Conservation (phyloP, 164 flowering plant genomes). For the Aristolochia contorta region DNA sequence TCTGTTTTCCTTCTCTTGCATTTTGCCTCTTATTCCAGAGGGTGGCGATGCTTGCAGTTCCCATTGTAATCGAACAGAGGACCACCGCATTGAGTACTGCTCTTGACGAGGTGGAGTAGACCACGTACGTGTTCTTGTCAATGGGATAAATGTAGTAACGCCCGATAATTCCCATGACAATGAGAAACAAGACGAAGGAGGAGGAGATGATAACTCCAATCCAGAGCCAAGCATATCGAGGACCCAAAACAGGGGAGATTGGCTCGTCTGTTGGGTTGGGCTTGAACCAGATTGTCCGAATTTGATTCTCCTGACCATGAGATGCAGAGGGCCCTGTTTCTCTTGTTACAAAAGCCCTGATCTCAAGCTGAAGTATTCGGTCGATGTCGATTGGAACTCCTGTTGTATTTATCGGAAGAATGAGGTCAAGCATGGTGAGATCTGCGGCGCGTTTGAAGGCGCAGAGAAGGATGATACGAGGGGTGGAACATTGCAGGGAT, state of each 20-base stretch:
- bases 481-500: constrained; percentile 22
- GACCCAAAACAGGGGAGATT: constrained; percentile 49
- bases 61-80: constrained; percentile 35
- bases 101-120: constrained; percentile 25
- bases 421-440: constrained; percentile 64
- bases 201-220: constrained; percentile 56
- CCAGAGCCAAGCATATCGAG: constrained; percentile 71
- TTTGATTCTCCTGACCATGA: constrained; percentile 11
- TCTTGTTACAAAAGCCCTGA: constrained; percentile 55
- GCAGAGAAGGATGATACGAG: constrained; percentile 36
- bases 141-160: constrained; percentile 56
- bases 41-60: constrained; percentile 31
- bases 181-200: constrained; percentile 49
- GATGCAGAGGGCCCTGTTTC: constrained; percentile 30
- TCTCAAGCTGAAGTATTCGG: constrained; percentile 27
- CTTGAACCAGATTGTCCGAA: constrained; percentile 51
- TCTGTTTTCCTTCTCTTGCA: constrained; percentile 31
- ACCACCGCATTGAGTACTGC: constrained; percentile 29
- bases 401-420: constrained; percentile 36
- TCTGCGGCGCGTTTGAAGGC: constrained; percentile 48
- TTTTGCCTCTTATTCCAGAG: constrained; percentile 50
- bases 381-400: constrained; percentile 24
- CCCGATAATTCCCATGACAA: constrained; percentile 41
- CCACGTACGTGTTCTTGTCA: constrained; percentile 36
- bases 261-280: constrained; percentile 41